These are phyloP conservation scores for Quercus cerris DNA, from an alignment of 306 rosid genomes.

Conservation along the genomic window DNA sequence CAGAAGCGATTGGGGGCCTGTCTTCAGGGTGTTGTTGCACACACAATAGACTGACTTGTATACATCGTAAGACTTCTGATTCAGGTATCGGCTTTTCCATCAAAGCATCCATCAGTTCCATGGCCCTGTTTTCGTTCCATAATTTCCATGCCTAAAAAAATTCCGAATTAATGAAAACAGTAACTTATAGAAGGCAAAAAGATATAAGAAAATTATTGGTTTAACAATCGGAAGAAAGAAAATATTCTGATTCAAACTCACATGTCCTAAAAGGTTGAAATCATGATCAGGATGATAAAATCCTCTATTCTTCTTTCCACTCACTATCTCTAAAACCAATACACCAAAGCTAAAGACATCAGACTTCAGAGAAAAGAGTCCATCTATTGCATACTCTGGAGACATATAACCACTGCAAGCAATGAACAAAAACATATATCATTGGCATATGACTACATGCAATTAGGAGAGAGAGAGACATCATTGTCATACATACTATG, in stretches of 20 bases:
- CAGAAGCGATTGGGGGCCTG: constrained; percentile 54
- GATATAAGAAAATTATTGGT: background rate
- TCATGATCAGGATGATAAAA: constrained; percentile 47
- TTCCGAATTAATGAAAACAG: background rate
- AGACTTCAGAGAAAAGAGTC: constrained; percentile 35
- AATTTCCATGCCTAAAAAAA: constrained; percentile 55
- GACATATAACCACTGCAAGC: constrained; percentile 39
- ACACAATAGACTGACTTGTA: constrained; percentile 52
- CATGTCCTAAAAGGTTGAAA: constrained; percentile 45
- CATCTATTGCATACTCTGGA: constrained; percentile 43
- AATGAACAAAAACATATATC: background rate
- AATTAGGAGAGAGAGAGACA: background rate
- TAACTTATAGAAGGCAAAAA: background rate
- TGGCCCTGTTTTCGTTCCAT: constrained; percentile 46
- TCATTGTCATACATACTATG: constrained; percentile 30
- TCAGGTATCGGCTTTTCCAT: constrained; percentile 13
- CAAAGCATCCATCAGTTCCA: constrained; percentile 45
- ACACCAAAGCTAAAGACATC: constrained; percentile 48
- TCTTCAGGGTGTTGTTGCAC: constrained; percentile 52
- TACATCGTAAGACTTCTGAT: constrained; percentile 33
- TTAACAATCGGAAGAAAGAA: background rate
- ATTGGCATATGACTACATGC: background rate
- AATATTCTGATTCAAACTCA: constrained; percentile 21
- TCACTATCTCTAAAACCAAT: constrained; percentile 31
- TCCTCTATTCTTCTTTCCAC: constrained; percentile 44